phyloP scores from a whole-genome alignment of 2,329 filamentous ascomycete genomes.

The Calonectria hawksworthii region DNA sequence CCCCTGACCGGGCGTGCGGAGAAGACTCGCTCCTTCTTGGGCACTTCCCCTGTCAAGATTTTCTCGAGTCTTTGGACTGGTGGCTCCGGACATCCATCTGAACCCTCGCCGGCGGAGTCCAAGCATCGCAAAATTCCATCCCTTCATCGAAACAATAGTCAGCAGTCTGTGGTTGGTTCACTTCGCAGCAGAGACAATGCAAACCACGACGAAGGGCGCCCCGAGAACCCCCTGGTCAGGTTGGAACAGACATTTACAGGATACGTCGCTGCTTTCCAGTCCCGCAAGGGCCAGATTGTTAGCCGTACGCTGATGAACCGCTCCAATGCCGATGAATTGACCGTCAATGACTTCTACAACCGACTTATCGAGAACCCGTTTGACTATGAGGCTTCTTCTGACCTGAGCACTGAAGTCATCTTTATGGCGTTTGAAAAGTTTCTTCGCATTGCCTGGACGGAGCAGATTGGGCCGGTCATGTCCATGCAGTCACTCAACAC shows the following conservation, averaged over 20 bases:
- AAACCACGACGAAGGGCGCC: slow-evolving; percentile 63
- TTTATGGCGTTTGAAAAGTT: slow-evolving; percentile 97
- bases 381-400: slow-evolving; percentile 80
- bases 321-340: slow-evolving; percentile 78
- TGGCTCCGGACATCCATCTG: slow-evolving; percentile 61
- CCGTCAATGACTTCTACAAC: slow-evolving; percentile 93
- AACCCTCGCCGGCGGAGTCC: slow-evolving; percentile 44
- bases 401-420: slow-evolving; percentile 85
- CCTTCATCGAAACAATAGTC: slow-evolving; percentile 60
- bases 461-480: slow-evolving; percentile 89
- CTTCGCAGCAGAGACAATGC: slow-evolving; percentile 60
- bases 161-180: slow-evolving; percentile 69
- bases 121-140: slow-evolving; percentile 58
- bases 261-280: slow-evolving; percentile 85
- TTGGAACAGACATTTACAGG: slow-evolving; percentile 89
- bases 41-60: slow-evolving; percentile 90
- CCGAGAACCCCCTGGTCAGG: slow-evolving; percentile 76
- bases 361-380: slow-evolving; percentile 86
- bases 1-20: slow-evolving; percentile 73
- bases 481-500: slow-evolving; percentile 78
- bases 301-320: slow-evolving; percentile 82
- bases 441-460: slow-evolving; percentile 86
- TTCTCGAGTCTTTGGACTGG: slow-evolving; percentile 85
- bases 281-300: slow-evolving; percentile 88
- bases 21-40: slow-evolving; percentile 78